Evolutionary conservation across 768 basidiomycete species (phyloP), one percentile per base, ranked within the genome.

Genomic region (Cystoderma amianthinum): DNA sequence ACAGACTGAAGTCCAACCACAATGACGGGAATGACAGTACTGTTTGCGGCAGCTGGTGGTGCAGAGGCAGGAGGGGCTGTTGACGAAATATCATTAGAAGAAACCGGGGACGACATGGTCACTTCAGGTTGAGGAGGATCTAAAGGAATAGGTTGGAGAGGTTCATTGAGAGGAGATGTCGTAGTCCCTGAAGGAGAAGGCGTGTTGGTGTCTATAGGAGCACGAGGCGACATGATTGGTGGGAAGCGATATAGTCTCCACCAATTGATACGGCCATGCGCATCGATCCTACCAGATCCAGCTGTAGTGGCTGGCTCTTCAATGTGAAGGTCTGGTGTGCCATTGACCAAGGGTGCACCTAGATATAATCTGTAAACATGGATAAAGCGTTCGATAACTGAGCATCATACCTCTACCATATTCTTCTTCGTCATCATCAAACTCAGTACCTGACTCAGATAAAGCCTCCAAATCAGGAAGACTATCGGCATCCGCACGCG

Each of bases 171-270:
- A 30, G 34, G 7, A 19, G 18, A 36, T 36, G 34, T 15, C n/a
- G 25, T n/a, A 28, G 7, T 28, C n/a, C 25, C 25, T 28, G 43
- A 11, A 22, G 52, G 15, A 11, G 38, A 16, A 25, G 48, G 32
- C 21, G 48, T 38, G 15, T 46, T 21, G 22, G 24, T 19, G 41
- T 28, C 44, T 5, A 51, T 40, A 34, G 59, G 53, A 16, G 57
- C 42, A 16, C 59, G 39, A 34, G 68, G 57, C 43, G 68, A 49
- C 16, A 49, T 45, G 59, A 87, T 81, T 28, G 85, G 70, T 5
- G 82, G 83, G 65, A 88, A 89, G n/a, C 85, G 75, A 54, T 87
- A 87, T 50, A 87, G 60, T 42, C 86, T 67, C 87, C 87, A 89
- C 78, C 85, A 85, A 53, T 89, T 89, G 43, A 89, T 71, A 13